phyloP scores from a whole-genome alignment of 2,329 filamentous ascomycete species.

The Trichophyton schoenleinii region DNA sequence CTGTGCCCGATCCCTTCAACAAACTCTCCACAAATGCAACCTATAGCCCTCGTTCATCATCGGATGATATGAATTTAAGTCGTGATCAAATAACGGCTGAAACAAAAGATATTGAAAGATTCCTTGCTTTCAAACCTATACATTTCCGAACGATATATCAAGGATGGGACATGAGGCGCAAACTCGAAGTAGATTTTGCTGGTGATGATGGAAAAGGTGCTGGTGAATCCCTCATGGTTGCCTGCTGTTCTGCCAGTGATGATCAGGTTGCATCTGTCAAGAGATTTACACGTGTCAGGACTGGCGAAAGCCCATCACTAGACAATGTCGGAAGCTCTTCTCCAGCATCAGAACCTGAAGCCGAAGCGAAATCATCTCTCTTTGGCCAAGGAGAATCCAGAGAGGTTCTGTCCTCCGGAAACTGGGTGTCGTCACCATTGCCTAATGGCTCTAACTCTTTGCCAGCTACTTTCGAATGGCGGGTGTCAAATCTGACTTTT shows the following conservation, averaged over 20 bases:
- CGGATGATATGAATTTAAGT: conserved; percentile 57
- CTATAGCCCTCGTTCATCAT: conserved; percentile 70
- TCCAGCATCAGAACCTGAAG: conserved; percentile 14
- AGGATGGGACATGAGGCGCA: conserved; percentile 85
- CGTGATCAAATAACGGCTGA: conserved; percentile 61
- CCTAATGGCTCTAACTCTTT: conserved; percentile 18
- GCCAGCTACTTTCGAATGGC: conserved; percentile 51
- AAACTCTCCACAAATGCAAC: conserved; percentile 55
- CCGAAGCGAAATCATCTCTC: conserved; percentile 30
- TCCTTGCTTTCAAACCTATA: conserved; percentile 57
- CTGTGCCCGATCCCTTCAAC: conserved; percentile 60
- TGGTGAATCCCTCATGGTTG: conserved; percentile 64
- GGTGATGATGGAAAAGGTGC: conserved; percentile 62
- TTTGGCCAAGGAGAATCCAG: conserved; percentile 35
- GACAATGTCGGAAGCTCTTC: conserved; percentile 13
- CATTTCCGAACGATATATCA: conserved; percentile 67
- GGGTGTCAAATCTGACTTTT: conserved; percentile 48
- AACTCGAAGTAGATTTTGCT: conserved; percentile 78
- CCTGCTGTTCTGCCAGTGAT: conserved; percentile 59
- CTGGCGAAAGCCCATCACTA: conserved; percentile 17
- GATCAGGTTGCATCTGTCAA: conserved; percentile 41
- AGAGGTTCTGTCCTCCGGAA: not conserved
- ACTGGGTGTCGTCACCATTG: conserved; percentile 10
- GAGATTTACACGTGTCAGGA: conserved; percentile 46
- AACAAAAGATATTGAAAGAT: conserved; percentile 68